A percentile compares a stretch with the other conserved stretches of the same genome.
Conservation (phyloP, 2,329 filamentous ascomycete genomes). For the Calonectria crousiana region DNA sequence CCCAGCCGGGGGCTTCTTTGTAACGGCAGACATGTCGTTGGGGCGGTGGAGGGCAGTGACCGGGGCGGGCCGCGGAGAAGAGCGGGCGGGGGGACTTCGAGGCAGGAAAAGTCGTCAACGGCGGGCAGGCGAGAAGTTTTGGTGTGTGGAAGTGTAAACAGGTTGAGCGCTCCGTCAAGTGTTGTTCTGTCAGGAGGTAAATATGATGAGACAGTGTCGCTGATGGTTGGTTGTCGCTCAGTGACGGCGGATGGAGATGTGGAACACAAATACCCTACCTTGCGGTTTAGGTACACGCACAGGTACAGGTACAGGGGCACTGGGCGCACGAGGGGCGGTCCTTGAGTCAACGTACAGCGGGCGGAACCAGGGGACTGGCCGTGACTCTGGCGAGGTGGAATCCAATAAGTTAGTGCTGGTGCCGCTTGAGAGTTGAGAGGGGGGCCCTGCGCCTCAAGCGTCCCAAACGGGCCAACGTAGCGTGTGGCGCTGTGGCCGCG, state of each 20-base stretch:
- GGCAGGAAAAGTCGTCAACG: slow-evolving; percentile 22
- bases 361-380: slow-evolving; percentile 15
- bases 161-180: background rate
- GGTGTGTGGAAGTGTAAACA: background rate
- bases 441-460: slow-evolving; percentile 17
- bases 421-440: background rate
- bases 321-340: background rate
- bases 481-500: slow-evolving; percentile 16
- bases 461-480: slow-evolving; percentile 21
- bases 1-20: slow-evolving; percentile 65
- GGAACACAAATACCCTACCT: slow-evolving; percentile 18
- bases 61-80: slow-evolving; percentile 1
- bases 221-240: slow-evolving; percentile 22
- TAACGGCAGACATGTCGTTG: slow-evolving; percentile 62
- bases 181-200: slow-evolving; percentile 14
- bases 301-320: slow-evolving; percentile 12
- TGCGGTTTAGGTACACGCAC: slow-evolving; percentile 12
- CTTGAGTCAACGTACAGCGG: slow-evolving; percentile 7
- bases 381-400: slow-evolving; percentile 6
- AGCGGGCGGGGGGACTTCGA: slow-evolving; percentile 22
- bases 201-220: slow-evolving; percentile 19
- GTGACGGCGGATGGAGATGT: slow-evolving; percentile 23
- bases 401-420: slow-evolving; percentile 3
- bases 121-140: background rate
- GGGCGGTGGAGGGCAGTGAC: background rate